These are phyloP conservation scores for Hirsutella rhossiliensis DNA, from an alignment of 2,329 filamentous ascomycete species.

Conservation along the genomic window DNA sequence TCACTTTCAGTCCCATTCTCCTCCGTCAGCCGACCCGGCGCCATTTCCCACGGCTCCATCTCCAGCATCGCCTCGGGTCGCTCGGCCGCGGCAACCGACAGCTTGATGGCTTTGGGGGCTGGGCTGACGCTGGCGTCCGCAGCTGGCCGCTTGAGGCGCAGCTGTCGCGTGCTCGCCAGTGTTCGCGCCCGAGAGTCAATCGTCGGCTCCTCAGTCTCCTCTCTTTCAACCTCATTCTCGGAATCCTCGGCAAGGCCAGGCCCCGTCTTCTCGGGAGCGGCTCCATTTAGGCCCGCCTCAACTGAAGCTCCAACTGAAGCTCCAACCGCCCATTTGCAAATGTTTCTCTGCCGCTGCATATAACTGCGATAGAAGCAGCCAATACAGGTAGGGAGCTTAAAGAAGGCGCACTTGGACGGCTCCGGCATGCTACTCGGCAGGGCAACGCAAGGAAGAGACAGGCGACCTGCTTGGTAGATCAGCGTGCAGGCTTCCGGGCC, in stretches of 20 bases:
- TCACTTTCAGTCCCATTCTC: conserved; percentile 20
- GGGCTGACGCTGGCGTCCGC: neutral
- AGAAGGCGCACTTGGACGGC: conserved; percentile 9
- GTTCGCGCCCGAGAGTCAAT: too few species aligned
- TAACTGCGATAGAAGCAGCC: conserved; percentile 18
- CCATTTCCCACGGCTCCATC: conserved; percentile 33
- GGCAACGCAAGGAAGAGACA: conserved; percentile 16
- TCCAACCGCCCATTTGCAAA: neutral
- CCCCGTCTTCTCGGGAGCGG: too few species aligned
- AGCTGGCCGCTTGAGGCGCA: neutral
- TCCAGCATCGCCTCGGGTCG: conserved; percentile 10
- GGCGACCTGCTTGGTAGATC: conserved; percentile 3
- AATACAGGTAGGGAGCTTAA: conserved; percentile 12
- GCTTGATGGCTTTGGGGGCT: neutral
- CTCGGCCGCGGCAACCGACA: neutral
- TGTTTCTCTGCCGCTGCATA: conserved; percentile 11
- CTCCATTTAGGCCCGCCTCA: neutral
- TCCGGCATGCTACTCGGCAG: conserved; percentile 10
- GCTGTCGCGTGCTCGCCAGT: neutral
- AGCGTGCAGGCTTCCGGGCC: conserved; percentile 5
- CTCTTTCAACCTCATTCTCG: too few species aligned
- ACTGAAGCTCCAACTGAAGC: neutral
- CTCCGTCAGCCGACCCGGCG: conserved; percentile 26
- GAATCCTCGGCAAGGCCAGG: too few species aligned
- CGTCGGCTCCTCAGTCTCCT: too few species aligned